Base-by-base conservation (phyloP, 1,284 basidiomycete genomes). In the Pascua guehoae region DNA sequence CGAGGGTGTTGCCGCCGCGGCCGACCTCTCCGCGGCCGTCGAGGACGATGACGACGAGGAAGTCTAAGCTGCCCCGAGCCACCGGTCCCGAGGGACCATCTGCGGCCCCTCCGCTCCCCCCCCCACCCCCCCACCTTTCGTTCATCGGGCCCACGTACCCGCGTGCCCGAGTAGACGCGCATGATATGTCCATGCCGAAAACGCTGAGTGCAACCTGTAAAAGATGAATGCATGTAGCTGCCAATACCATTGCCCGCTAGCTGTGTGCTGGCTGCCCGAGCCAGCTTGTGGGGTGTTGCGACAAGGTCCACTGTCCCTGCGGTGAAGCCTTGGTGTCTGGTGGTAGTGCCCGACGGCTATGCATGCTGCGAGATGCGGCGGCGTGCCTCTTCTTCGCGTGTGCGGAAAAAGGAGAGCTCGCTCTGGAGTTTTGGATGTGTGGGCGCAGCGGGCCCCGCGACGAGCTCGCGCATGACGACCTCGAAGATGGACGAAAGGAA, bases 401-500 rank as follows among this genome's bases (percentile, higher is more conserved):
- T 82, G 36, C 82, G 73, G 78, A 84, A 86, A 66, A 82, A 85
- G 4, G 80, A 80, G 9, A 84, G 76, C 68, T 86, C 85, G 51
- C 76, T 76, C 66, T 86, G 84, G 2, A 83, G 78, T 54, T 81
- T 80, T 1, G 83, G 80, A 67, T 86, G 84, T 39, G 80, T 81
- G 8, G 80, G 81, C 40, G 78, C 77, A 4, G 74, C 74, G 7
- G 79, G 78, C 12, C 76, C 76, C n/a, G 74, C 74, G 56, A 85
- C 89, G 44, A 95, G 76, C 41, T 85, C 86, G 68, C 87, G 87
- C 48, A 95, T 79, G 14, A 96, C 77, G 10, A 82, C 78, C 57
- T 91, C 89, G 70, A 88, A 96, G 43, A 88, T 81, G 5, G 82
- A 82, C 5, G 85, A 86, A 57, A 88, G 82, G 57, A 86, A 86